Evolutionary conservation across 306 rosid genomes (phyloP), one percentile per base, ranked within the genome.

Genomic region (Castanea sativa): DNA sequence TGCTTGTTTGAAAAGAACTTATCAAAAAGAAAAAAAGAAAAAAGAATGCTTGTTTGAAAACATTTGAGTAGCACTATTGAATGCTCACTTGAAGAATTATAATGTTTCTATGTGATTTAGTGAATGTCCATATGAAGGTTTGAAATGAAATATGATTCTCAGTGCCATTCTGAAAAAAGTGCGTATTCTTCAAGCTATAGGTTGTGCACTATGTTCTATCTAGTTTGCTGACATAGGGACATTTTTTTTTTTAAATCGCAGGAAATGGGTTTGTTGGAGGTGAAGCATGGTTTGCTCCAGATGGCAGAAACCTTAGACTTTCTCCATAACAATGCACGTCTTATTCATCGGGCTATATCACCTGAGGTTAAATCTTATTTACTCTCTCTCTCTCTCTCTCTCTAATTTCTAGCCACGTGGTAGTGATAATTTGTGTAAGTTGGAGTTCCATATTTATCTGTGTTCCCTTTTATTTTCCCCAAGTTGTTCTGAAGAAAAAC

Each of bases 271-370:
- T 61, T 95, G 67, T 90, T 95, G 89, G 99, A 95, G 91, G 90
- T 95, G 77, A 95, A 95, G 81, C 99, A 95, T 82, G 98, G 99
- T 73, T 90, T 95, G 87, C 97, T 95, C 77, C 99, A 95, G 86
- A 76, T 93, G 25, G 97, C 97, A n/a, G 99, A 95, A 81, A 85
- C 99, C 23, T 87, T 95, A 85, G 92, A 93, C 82, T 95, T 95
- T 85, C 96, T 95, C 33, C 99, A 95, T 81, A 93, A 85, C 82
- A 93, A 95, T 67, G 99, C 99, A 1, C 93, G 65, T 73, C 99
- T 95, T 71, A 85, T 93, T 83, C 99, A 95, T 85, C 91, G 93
- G 56, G 92, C 97, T 60, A 85, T 95, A 86, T 86, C 99, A 72
- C 99, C 99, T 0, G 99, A 95, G 98, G 99, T 95, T 27, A 74